A percentile compares a stretch with the other conserved stretches of the same genome.
Evolutionary conservation across 2,329 filamentous ascomycete species (phyloP).

Genomic region (Parafenestella ontariensis): DNA sequence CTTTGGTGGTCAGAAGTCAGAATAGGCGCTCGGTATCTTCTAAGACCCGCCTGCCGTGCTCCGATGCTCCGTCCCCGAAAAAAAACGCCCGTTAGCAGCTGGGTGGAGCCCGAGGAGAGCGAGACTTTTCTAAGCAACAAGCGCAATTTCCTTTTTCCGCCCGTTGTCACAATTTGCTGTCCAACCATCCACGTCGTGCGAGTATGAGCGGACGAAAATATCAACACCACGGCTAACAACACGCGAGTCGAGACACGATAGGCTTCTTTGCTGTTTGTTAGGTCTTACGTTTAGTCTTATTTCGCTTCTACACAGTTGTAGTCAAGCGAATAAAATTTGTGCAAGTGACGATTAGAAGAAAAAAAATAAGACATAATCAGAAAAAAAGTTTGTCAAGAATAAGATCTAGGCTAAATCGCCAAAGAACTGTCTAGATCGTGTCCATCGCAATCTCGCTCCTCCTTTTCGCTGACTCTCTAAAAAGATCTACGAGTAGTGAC

Average conservation of each 20-base stretch:
- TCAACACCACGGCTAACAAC: not conserved
- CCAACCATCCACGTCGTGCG: constrained; percentile 16
- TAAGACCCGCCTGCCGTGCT: constrained; percentile 23
- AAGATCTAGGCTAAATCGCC: not conserved
- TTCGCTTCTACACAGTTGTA: too few relatives aligned
- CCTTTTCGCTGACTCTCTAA: not conserved
- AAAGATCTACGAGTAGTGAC: not conserved
- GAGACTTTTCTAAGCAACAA: not conserved
- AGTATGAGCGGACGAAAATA: constrained; percentile 11
- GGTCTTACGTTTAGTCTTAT: not conserved
- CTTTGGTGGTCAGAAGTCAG: constrained; percentile 23
- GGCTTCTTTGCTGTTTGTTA: not conserved
- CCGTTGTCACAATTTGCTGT: not conserved
- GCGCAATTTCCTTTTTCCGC: constrained; percentile 24
- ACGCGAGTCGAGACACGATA: not conserved
- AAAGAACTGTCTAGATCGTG: not conserved
- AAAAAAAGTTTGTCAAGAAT: constrained; percentile 1
- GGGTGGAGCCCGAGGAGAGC: not conserved
- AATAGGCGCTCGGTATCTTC: constrained; percentile 32
- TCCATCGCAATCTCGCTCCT: not conserved
- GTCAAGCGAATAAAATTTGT: too few relatives aligned
- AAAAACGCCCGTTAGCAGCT: not conserved
- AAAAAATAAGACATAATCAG: too few relatives aligned
- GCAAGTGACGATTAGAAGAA: too few relatives aligned
- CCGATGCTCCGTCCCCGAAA: not conserved